Conservation (phyloP, 176 grass and related monocot species). For the Eragrostis curvula region DNA sequence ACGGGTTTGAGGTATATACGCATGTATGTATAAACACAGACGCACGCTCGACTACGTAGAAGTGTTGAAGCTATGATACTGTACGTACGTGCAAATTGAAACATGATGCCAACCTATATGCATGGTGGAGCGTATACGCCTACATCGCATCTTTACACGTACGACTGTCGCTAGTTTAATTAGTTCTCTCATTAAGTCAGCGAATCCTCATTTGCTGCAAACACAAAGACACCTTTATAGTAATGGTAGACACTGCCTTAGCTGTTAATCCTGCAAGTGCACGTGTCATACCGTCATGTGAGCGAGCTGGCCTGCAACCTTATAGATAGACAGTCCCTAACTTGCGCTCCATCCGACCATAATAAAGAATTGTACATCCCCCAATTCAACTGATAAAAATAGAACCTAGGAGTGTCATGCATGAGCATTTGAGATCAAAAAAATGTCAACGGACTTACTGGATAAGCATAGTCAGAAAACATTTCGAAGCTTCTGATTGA, state of each 20-base stretch:
- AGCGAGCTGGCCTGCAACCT: slow-evolving; percentile 17
- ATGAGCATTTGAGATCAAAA: neutral
- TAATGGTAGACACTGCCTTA: neutral
- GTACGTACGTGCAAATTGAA: no score
- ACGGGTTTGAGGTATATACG: no score
- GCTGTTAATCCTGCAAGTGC: neutral
- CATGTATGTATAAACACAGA: neutral
- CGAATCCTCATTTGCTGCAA: slow-evolving; percentile 33
- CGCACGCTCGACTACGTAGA: neutral
- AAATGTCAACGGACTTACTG: slow-evolving; percentile 32
- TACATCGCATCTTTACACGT: neutral
- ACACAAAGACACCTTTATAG: neutral
- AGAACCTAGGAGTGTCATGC: neutral
- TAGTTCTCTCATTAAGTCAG: slow-evolving; percentile 30
- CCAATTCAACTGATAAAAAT: slow-evolving; percentile 32
- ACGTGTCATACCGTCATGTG: slow-evolving; percentile 20
- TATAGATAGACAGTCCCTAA: neutral
- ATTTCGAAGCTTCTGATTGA: slow-evolving; percentile 1
- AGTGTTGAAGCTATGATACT: neutral
- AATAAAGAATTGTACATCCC: neutral
- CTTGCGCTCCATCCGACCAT: neutral
- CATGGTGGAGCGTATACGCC: no score
- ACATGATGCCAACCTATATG: no score
- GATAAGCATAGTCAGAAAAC: slow-evolving; percentile 6
- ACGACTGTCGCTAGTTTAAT: neutral